Evolutionary conservation across 331 rosid species (phyloP).

Genomic region (Stylosanthes scabra): DNA sequence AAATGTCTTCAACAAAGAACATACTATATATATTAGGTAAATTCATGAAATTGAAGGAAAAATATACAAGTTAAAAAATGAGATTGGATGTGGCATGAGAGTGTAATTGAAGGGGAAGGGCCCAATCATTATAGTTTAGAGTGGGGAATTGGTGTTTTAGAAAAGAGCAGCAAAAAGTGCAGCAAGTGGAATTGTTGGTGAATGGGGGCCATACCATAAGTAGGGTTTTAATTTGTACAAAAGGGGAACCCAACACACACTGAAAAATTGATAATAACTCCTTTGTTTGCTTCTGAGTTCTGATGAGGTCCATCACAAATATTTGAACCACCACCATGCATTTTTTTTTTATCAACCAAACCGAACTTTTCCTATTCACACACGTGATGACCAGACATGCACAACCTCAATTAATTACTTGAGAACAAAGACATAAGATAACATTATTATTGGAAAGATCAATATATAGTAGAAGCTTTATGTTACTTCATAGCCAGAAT

Average conservation of each 20-base stretch:
- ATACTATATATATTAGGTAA: too few species aligned
- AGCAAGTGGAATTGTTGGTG: slow-evolving; percentile 66
- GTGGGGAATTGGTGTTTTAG: slow-evolving; percentile 53
- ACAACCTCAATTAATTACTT: background rate
- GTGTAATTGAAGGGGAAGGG: too few species aligned
- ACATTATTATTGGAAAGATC: too few species aligned
- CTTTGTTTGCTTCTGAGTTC: slow-evolving; percentile 32
- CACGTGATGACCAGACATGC: slow-evolving; percentile 36
- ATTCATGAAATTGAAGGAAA: too few species aligned
- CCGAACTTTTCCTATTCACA: slow-evolving; percentile 33
- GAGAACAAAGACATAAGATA: background rate
- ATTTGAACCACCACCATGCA: slow-evolving; percentile 37
- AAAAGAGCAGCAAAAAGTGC: slow-evolving; percentile 85
- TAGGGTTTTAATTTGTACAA: slow-evolving; percentile 20
- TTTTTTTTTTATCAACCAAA: background rate
- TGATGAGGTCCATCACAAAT: slow-evolving; percentile 43
- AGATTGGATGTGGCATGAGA: too few species aligned
- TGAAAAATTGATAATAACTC: slow-evolving; percentile 41
- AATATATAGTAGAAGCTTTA: too few species aligned
- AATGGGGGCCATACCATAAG: slow-evolving; percentile 47
- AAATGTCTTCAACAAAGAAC: too few species aligned
- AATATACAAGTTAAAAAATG: too few species aligned
- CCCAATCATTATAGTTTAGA: slow-evolving; percentile 49
- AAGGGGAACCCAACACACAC: slow-evolving; percentile 45
- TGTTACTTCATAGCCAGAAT: too few species aligned